These are phyloP conservation scores for Marchantia paleacea DNA, from an alignment of 225 moss, liverwort and hornwort genomes.

Conservation along the genomic window DNA sequence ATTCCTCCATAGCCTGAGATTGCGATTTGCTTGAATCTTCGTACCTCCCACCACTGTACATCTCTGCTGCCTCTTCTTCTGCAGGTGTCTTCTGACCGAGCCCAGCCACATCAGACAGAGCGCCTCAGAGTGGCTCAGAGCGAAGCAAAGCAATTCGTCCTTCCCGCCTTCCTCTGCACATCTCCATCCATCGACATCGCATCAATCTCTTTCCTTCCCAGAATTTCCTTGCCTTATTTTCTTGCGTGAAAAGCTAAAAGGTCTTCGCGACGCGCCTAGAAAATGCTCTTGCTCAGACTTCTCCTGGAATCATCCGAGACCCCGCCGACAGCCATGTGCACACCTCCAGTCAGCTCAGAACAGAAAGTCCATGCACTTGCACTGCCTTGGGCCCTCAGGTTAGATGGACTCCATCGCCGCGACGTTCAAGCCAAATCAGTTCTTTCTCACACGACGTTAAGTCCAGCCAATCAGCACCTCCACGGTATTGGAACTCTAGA, in stretches of 20 bases:
- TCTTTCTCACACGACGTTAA: neutral
- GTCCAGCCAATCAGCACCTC: neutral
- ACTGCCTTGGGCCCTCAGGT: neutral
- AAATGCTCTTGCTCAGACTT: neutral
- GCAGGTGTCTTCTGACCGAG: neutral
- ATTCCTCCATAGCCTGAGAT: neutral
- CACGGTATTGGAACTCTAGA: neutral
- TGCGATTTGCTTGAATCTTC: neutral
- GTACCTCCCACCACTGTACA: neutral
- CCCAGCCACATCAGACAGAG: neutral
- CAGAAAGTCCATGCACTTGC: neutral
- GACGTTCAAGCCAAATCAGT: neutral
- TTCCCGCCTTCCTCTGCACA: neutral
- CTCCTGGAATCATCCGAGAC: neutral
- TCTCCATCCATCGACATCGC: neutral
- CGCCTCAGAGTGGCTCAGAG: neutral
- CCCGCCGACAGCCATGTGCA: slow-evolving; percentile 9
- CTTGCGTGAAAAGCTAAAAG: neutral
- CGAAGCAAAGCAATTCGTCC: neutral
- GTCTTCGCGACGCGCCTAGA: neutral
- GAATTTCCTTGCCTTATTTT: neutral
- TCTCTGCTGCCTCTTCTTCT: neutral
- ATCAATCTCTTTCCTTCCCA: neutral
- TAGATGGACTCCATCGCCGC: neutral
- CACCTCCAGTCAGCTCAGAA: neutral